These are phyloP conservation scores for Cyclocybe aegerita DNA, from an alignment of 768 basidiomycete species.

Conservation along the genomic window DNA sequence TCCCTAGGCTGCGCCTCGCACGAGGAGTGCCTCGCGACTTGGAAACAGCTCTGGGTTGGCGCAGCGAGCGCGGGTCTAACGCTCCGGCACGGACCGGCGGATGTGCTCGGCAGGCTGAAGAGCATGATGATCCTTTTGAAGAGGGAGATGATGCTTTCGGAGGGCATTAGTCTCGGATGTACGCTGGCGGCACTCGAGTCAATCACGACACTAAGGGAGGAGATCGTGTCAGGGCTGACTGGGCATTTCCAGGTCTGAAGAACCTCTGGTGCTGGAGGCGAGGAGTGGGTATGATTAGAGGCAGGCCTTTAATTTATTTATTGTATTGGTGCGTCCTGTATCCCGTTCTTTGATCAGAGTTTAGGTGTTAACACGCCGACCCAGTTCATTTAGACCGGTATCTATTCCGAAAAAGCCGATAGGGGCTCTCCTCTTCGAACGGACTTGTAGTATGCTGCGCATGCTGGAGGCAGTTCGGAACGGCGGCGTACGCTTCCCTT, in stretches of 20 bases:
- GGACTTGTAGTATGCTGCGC: neutral
- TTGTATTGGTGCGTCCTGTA: too few relatives aligned
- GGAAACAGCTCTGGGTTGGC: constrained; percentile 53
- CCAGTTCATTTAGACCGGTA: too few relatives aligned
- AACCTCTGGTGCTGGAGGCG: neutral
- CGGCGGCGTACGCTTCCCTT: too few relatives aligned
- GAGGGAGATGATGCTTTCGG: constrained; percentile 31
- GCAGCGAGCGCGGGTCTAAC: constrained; percentile 48
- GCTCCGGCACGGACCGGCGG: constrained; percentile 42
- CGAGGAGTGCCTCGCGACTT: constrained; percentile 45
- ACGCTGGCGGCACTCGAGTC: constrained; percentile 45
- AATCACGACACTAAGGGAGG: constrained; percentile 37
- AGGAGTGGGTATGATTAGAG: neutral
- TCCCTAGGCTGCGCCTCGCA: constrained; percentile 45
- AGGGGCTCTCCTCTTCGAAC: neutral
- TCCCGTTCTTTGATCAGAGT: too few relatives aligned
- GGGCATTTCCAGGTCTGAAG: constrained; percentile 32
- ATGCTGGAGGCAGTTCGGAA: too few relatives aligned
- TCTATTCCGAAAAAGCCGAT: too few relatives aligned
- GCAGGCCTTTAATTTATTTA: neutral
- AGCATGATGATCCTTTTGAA: constrained; percentile 38
- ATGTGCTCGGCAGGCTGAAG: constrained; percentile 60
- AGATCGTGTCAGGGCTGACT: constrained; percentile 37
- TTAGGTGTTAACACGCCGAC: too few relatives aligned
- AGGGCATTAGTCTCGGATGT: constrained; percentile 38